phyloP scores from a whole-genome alignment of 345 rosid genomes.

The Hypericum androsaemum region DNA sequence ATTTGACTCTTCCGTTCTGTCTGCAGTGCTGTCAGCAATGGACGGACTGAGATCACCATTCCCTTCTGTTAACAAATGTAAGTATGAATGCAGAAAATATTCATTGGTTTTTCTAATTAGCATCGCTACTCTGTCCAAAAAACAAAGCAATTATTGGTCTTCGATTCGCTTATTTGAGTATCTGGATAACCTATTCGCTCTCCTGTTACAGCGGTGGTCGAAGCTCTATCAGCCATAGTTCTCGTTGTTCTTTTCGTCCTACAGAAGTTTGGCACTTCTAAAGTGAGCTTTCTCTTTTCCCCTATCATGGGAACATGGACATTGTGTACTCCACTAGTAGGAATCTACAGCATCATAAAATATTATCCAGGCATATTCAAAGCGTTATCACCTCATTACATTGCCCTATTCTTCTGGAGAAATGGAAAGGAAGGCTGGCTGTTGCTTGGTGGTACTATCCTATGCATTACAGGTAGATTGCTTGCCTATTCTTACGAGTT shows the following conservation, averaged over 20 bases:
- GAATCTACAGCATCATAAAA: conserved; percentile 59
- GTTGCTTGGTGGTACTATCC: conserved; percentile 71
- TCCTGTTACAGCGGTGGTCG: conserved; percentile 55
- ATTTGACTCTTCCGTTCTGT: conserved; percentile 7
- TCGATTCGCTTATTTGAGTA: too few species aligned
- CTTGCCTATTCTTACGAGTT: too few species aligned
- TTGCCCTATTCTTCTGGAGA: conserved; percentile 47
- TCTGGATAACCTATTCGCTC: not conserved
- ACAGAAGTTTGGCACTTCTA: conserved; percentile 76
- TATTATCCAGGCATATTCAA: conserved; percentile 62
- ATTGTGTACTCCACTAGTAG: conserved; percentile 58
- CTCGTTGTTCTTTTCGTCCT: conserved; percentile 58
- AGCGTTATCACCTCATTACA: conserved; percentile 70
- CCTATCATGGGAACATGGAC: conserved; percentile 89
- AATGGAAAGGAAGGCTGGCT: conserved; percentile 72
- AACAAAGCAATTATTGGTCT: too few species aligned
- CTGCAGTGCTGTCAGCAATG: conserved; percentile 59
- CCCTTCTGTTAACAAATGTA: conserved; percentile 50
- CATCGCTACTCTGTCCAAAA: not conserved
- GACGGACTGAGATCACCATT: conserved; percentile 50
- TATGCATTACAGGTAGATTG: conserved; percentile 64
- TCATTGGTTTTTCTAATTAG: not conserved
- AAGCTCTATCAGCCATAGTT: conserved; percentile 59
- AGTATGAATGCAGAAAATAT: conserved; percentile 11
- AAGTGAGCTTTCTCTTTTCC: conserved; percentile 78